A percentile compares a stretch with the other conserved stretches of the same genome.
These are phyloP conservation scores for Dovyalis caffra DNA, from an alignment of 345 rosid species.

Conservation along the genomic window DNA sequence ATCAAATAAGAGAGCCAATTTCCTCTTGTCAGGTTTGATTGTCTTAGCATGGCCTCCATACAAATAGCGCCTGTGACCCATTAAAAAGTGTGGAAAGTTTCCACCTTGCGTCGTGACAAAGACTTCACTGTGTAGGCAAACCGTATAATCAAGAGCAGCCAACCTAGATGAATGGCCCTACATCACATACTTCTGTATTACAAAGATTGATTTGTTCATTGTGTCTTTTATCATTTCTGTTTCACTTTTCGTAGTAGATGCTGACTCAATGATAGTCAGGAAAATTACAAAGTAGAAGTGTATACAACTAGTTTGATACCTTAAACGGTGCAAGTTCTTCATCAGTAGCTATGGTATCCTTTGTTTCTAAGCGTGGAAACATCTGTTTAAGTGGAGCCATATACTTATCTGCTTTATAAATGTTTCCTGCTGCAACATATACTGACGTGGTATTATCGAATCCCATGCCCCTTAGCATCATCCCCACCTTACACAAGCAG, in stretches of 20 bases:
- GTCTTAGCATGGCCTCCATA: constrained; percentile 92
- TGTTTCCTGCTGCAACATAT: constrained; percentile 87
- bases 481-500: constrained; percentile 62
- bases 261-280: not conserved
- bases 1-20: constrained; percentile 82
- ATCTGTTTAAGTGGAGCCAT: constrained; percentile 89
- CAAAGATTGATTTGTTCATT: constrained; percentile 4
- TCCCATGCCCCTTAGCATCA: constrained; percentile 99
- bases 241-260: not conserved
- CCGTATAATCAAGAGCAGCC: constrained; percentile 92
- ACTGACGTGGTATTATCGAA: constrained; percentile 71
- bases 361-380: constrained; percentile 91
- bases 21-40: constrained; percentile 85
- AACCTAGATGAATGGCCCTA: constrained; percentile 88
- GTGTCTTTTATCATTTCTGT: not conserved
- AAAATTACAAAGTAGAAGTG: not conserved
- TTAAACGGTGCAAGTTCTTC: constrained; percentile 85
- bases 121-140: constrained; percentile 93
- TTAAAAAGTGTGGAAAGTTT: constrained; percentile 94
- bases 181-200: constrained; percentile 34
- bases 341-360: constrained; percentile 67
- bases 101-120: constrained; percentile 99
- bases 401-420: constrained; percentile 81
- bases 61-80: constrained; percentile 88
- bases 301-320: constrained; percentile 41